Evolutionary conservation across 306 rosid genomes (phyloP), one percentile per base, ranked within the genome.

Genomic region (Begonia loranthoides): DNA sequence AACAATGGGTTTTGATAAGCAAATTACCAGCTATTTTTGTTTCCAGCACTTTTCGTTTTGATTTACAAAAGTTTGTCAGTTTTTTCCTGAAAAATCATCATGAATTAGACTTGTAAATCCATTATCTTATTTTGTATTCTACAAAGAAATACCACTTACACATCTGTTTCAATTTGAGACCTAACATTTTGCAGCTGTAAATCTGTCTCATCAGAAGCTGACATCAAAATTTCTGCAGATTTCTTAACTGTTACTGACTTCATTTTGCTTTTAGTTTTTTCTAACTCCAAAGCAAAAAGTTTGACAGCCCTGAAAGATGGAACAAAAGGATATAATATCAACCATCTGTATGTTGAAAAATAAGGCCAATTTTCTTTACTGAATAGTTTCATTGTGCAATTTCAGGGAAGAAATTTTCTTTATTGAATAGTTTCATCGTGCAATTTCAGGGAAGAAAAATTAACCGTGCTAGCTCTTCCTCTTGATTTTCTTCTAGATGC

Each of bases 381-480:
- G 36, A 28, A 28, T 28, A 28, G 9, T 28, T 28, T 28, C 36
- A 28, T 28, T 8, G 36, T 28, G 36, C 36, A 28, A 28, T 28
- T 28, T 28, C 8, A 28, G 36, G 36, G 36, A 28, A 28, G 36
- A 5, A 28, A 28, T 47, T 17, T 58, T 22, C 6, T 28, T 28
- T 28, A 50, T 49, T 50, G 36, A 28, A 28, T 28, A 28, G 9
- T 28, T 28, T 28, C 36, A 28, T 28, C 36, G 36, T 28, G 36
- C 36, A 28, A 28, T 28, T 28, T 28, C 8, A 28, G 36, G 36
- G 36, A 28, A 28, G 36, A 5, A 28, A 28, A 28, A 7, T 4
- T 36, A 63, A 86, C 96, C 99, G 83, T 21, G 66, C 74, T 70
- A 86, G 72, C 53, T 79, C 95, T 74, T 86, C 88, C 64, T 62